Base-by-base conservation (phyloP, 2,329 filamentous ascomycete species). In the Diaporthe helianthi region DNA sequence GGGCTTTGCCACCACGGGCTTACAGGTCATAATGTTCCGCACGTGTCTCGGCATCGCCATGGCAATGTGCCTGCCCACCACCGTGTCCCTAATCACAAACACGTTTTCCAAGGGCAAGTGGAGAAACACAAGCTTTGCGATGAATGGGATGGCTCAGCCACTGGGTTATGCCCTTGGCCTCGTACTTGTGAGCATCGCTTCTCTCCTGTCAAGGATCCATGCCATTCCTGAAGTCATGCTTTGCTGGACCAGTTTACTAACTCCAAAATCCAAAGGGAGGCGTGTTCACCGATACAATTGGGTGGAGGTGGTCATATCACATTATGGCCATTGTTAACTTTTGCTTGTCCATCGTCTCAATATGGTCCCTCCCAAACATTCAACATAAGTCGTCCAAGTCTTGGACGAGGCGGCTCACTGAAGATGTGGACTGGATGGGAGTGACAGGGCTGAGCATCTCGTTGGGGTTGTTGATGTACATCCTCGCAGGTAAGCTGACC, bases 371-470 rank as follows among this genome's bases (percentile, higher is more conserved):
- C 1, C 80, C 80, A 1, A 70, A 69, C 0, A 73, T 76, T 2
- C 67, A 67, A 0, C 73, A 69, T 1, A 9, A 52, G 1, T 76
- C 76, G 0, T 74, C 76, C 3, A 74, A 76, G 51, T 71, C 65
- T 17, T 78, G 74, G 78, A 77, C 69, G 12, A 64, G 71, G 5
- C 73, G 75, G 1, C 68, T 78, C 10, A 74, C 76, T 69, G 49
- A 76, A 78, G 73, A 87, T 1, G 84, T 88, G 52, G 86, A 88
- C 72, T 88, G 85, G 86, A 69, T 85, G 24, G 86, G 86, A 0
- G 83, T 82, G 1, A 26, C 78, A 0, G 80, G 86, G 0, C 79
- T 84, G 41, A 83, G 81, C 67, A 75, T 77, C 0, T 82, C 80
- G 3, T 74, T 87, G 5, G 85, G 81, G 0, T 76, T 87, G 71